Percentiles rank a stretch among this genome's conserved stretches.
These are phyloP conservation scores for Tetradesmus obliquus DNA, from an alignment of 139 green algal species.

Conservation along the genomic window DNA sequence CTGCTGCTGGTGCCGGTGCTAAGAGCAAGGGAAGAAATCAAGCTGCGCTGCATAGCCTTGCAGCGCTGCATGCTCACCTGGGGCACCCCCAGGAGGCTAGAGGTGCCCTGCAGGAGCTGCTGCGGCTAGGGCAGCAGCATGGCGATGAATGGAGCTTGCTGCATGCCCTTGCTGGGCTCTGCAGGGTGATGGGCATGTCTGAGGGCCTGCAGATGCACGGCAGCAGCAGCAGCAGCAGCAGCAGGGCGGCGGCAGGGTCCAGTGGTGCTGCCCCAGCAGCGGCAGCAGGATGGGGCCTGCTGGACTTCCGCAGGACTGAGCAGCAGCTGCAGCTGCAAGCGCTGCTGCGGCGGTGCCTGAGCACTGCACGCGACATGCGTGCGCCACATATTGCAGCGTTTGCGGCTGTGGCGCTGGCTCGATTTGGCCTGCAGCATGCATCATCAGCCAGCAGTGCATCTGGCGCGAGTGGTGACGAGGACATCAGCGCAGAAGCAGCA, in stretches of 20 bases:
- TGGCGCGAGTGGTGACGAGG: background rate
- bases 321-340: slow-evolving; percentile 43
- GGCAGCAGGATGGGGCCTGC: slow-evolving; percentile 20
- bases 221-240: slow-evolving; percentile 12
- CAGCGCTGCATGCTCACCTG: slow-evolving; percentile 16
- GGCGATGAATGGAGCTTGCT: slow-evolving; percentile 41
- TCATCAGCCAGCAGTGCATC: background rate
- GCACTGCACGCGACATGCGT: slow-evolving; percentile 31
- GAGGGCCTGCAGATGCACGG: slow-evolving; percentile 9
- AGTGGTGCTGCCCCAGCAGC: background rate
- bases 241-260: background rate
- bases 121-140: slow-evolving; percentile 24
- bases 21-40: slow-evolving; percentile 18
- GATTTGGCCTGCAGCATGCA: slow-evolving; percentile 20
- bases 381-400: slow-evolving; percentile 34
- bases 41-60: slow-evolving; percentile 24
- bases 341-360: slow-evolving; percentile 28
- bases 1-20: background rate
- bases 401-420: slow-evolving; percentile 15
- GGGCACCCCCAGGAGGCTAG: slow-evolving; percentile 19
- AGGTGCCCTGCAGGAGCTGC: slow-evolving; percentile 24
- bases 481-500: background rate
- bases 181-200: slow-evolving; percentile 33
- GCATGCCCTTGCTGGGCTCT: slow-evolving; percentile 16
- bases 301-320: slow-evolving; percentile 26